Percentiles rank a stretch among this genome's conserved stretches.
Evolutionary conservation across 768 basidiomycete species (phyloP).

Genomic region (Suillus placidus): DNA sequence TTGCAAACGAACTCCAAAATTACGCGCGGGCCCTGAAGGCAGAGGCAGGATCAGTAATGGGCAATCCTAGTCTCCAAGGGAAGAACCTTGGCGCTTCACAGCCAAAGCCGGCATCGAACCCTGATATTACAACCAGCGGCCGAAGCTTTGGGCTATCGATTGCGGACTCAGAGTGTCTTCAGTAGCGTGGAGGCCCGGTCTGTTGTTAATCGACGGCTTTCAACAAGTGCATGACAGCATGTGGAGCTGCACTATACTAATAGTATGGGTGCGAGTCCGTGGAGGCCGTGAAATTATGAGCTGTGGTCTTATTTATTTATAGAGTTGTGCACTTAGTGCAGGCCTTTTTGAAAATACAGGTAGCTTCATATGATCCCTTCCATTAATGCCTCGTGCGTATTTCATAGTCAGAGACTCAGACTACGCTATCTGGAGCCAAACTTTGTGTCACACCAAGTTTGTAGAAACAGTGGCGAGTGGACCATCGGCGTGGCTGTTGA

Average conservation of each 20-base stretch:
- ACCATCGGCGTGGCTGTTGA: not conserved
- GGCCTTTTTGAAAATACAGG: not conserved
- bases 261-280: not conserved
- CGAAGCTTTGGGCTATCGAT: not conserved
- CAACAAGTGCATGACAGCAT: not conserved
- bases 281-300: not conserved
- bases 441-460: too few relatives aligned
- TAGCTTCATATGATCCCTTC: too few relatives aligned
- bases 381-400: not conserved
- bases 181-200: not conserved
- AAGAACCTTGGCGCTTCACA: not conserved
- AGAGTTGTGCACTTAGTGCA: not conserved
- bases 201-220: not conserved
- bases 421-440: too few relatives aligned
- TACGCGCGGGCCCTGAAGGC: not conserved
- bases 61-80: not conserved
- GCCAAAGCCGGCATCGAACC: not conserved
- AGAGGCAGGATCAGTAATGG: not conserved
- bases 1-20: conserved; percentile 44
- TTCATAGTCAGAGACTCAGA: not conserved
- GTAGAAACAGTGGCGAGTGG: not conserved
- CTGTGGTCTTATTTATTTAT: not conserved
- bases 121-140: not conserved
- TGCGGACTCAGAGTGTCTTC: not conserved
- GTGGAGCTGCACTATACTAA: not conserved